A percentile compares a stretch with the other conserved stretches of the same genome.
Evolutionary conservation across 2,329 filamentous ascomycete genomes (phyloP).

Genomic region (Fusarium begoniae): DNA sequence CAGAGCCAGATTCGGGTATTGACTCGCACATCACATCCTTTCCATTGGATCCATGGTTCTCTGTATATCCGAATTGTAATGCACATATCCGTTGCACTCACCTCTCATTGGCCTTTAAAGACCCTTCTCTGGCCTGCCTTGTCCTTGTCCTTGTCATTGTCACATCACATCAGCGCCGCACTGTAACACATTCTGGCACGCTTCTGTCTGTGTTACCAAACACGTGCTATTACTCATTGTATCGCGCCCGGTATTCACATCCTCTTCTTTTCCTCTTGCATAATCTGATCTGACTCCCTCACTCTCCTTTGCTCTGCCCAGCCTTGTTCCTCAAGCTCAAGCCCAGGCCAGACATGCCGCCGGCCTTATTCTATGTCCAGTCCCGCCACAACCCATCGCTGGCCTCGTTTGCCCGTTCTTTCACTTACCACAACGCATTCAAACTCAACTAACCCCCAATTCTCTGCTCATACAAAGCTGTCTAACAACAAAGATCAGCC

Average conservation of each 20-base stretch:
- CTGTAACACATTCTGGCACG: slow-evolving; percentile 5
- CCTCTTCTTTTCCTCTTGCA: neutral
- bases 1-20: slow-evolving; percentile 12
- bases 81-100: neutral
- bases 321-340: neutral
- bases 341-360: neutral
- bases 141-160: neutral
- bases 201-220: slow-evolving; percentile 9
- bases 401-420: neutral
- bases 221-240: slow-evolving; percentile 3
- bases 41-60: slow-evolving; percentile 13
- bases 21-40: slow-evolving; percentile 1
- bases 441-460: neutral
- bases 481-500: slow-evolving; percentile 1
- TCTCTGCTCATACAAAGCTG: slow-evolving; percentile 11
- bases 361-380: neutral
- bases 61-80: neutral
- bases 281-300: neutral
- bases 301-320: neutral
- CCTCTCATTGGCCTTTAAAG: slow-evolving; percentile 4
- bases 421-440: slow-evolving; percentile 4
- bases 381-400: neutral
- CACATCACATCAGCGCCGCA: neutral
- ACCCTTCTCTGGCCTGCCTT: neutral
- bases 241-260: neutral